Conservation (phyloP, 768 basidiomycete genomes). For the Harrya chromipes region DNA sequence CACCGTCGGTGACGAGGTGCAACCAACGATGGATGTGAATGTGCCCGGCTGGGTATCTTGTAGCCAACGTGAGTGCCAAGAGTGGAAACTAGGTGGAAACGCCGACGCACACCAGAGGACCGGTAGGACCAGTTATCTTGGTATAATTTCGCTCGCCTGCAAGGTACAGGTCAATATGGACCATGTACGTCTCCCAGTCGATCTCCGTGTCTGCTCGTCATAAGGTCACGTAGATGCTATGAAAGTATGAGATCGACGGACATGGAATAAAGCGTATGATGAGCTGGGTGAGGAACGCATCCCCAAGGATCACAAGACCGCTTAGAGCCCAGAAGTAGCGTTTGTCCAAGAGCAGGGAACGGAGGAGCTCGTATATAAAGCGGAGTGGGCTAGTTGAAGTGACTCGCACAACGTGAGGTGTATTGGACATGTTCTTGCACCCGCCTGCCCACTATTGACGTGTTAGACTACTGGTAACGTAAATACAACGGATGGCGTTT, state of each 20-base stretch:
- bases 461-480: too few species aligned
- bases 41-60: conserved; percentile 93
- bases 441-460: too few species aligned
- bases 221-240: conserved; percentile 15
- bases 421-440: too few species aligned
- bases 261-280: conserved; percentile 83
- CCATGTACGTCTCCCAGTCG: conserved; percentile 96
- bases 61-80: not conserved
- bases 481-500: too few species aligned
- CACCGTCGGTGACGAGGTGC: conserved; percentile 58
- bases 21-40: conserved; percentile 77
- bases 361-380: conserved; percentile 5
- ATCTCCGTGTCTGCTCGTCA: conserved; percentile 85
- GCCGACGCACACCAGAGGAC: conserved; percentile 77
- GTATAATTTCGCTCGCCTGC: conserved; percentile 83
- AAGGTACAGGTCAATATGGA: conserved; percentile 75
- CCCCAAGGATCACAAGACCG: conserved; percentile 61
- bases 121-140: conserved; percentile 83
- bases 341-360: conserved; percentile 43
- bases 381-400: conserved; percentile 2
- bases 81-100: not conserved
- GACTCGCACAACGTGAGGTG: not conserved
- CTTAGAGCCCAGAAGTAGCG: conserved; percentile 68
- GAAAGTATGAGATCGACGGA: conserved; percentile 39
- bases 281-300: conserved; percentile 74